A percentile compares a stretch with the other conserved stretches of the same genome.
These are phyloP conservation scores for Xylariaceae sp. DNA, from an alignment of 2,329 filamentous ascomycete species.

Conservation along the genomic window DNA sequence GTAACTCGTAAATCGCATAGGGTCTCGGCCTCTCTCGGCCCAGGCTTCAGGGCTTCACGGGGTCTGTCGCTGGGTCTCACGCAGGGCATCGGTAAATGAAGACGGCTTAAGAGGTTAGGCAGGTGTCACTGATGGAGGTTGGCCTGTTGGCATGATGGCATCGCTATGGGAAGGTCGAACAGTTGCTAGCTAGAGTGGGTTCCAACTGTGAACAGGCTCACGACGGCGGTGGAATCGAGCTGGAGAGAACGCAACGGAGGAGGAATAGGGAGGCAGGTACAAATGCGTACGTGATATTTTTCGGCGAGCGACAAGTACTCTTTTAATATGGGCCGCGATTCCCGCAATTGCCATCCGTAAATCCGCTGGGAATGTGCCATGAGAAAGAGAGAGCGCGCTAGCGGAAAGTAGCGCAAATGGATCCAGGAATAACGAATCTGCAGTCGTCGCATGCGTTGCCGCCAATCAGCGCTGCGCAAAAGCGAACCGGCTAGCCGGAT, in stretches of 20 bases:
- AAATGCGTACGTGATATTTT: neutral
- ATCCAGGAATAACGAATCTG: neutral
- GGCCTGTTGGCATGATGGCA: neutral
- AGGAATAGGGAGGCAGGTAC: neutral
- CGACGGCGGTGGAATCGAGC: neutral
- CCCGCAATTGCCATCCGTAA: no score
- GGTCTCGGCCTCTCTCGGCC: neutral
- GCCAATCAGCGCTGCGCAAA: neutral
- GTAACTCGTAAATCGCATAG: neutral
- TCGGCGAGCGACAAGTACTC: neutral
- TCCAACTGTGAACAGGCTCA: neutral
- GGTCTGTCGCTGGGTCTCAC: neutral
- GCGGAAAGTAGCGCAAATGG: neutral
- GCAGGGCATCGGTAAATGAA: neutral
- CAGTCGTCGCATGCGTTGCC: neutral
- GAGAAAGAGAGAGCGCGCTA: neutral
- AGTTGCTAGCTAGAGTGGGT: neutral
- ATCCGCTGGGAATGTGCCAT: neutral
- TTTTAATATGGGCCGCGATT: neutral
- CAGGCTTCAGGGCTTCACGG: neutral
- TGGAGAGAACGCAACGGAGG: neutral
- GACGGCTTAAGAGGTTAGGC: neutral
- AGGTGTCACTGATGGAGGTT: neutral
- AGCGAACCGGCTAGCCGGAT: neutral
- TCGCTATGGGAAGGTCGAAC: neutral